phyloP scores from a whole-genome alignment of 352 stramenopile species.

The Saprolegnia diclina region DNA sequence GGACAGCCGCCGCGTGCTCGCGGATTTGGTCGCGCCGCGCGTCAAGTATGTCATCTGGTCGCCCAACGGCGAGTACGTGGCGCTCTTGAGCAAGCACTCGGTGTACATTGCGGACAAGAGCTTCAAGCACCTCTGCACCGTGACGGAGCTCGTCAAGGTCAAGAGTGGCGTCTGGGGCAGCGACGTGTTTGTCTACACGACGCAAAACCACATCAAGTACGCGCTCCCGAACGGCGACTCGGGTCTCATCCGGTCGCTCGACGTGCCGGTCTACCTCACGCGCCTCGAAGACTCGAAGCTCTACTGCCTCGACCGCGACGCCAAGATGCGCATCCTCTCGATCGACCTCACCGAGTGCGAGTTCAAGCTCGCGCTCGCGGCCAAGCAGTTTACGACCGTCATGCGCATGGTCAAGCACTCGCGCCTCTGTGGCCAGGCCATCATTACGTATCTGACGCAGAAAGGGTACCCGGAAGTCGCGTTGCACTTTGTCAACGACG shows the following conservation, averaged over 20 bases:
- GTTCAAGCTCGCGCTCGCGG: conserved; percentile 96
- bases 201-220: conserved; percentile 94
- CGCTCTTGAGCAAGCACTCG: conserved; percentile 96
- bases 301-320: conserved; percentile 95
- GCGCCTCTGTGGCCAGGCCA: conserved; percentile 95
- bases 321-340: conserved; percentile 93
- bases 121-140: conserved; percentile 95
- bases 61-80: conserved; percentile 94
- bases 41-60: conserved; percentile 99
- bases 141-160: conserved; percentile 96
- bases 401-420: conserved; percentile 98
- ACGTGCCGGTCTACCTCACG: conserved; percentile 97
- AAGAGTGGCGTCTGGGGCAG: conserved; percentile 93
- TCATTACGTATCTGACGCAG: conserved; percentile 98
- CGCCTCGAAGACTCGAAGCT: conserved; percentile 93
- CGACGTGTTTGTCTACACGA: conserved; percentile 98
- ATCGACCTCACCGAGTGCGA: conserved; percentile 98
- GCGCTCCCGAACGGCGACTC: conserved; percentile 90
- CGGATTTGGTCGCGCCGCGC: conserved; percentile 92
- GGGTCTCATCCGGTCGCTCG: conserved; percentile 97
- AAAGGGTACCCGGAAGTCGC: conserved; percentile 99
- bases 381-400: conserved; percentile 96
- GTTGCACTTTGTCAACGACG: conserved; percentile 99
- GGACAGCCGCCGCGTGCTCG: conserved; percentile 93
- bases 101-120: conserved; percentile 97